A percentile compares a stretch with the other conserved stretches of the same genome.
These are phyloP conservation scores for Plasmodiophora brassicae DNA, from an alignment of 208 protist genomes.

Conservation along the genomic window DNA sequence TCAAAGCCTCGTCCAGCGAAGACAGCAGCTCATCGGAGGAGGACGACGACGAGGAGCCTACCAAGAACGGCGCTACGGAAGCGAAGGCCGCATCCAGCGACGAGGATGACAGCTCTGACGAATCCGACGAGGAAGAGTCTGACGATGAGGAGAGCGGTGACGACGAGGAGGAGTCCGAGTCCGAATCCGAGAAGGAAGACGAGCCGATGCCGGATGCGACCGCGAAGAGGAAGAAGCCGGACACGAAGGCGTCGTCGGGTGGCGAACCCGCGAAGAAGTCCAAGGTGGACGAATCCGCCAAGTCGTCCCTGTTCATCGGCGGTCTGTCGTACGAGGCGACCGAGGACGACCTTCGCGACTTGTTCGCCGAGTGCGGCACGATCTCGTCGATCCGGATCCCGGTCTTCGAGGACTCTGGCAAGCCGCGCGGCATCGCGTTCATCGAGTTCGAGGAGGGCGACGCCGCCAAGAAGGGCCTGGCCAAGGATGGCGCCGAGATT, in stretches of 20 bases:
- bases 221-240: not conserved
- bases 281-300: not conserved
- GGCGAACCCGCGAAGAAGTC: not conserved
- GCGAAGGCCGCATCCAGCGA: not conserved
- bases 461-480: conserved; percentile 29
- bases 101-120: not conserved
- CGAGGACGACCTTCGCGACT: conserved; percentile 40
- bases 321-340: conserved; percentile 43
- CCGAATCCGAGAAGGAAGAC: not conserved
- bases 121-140: not conserved
- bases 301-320: conserved; percentile 33
- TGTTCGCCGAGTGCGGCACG: conserved; percentile 44
- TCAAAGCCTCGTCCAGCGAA: not conserved
- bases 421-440: conserved; percentile 40
- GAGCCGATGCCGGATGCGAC: not conserved
- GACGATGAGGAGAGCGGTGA: not conserved
- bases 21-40: not conserved
- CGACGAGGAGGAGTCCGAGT: not conserved
- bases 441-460: conserved; percentile 43
- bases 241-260: not conserved
- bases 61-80: not conserved
- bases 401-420: conserved; percentile 8
- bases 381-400: conserved; percentile 26
- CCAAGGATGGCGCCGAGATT: conserved; percentile 35
- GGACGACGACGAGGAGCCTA: not conserved